Percentiles rank a stretch among this genome's conserved stretches.
Evolutionary conservation across 2,329 filamentous ascomycete genomes (phyloP).

Genomic region (Neopestalotiopsis clavispora): DNA sequence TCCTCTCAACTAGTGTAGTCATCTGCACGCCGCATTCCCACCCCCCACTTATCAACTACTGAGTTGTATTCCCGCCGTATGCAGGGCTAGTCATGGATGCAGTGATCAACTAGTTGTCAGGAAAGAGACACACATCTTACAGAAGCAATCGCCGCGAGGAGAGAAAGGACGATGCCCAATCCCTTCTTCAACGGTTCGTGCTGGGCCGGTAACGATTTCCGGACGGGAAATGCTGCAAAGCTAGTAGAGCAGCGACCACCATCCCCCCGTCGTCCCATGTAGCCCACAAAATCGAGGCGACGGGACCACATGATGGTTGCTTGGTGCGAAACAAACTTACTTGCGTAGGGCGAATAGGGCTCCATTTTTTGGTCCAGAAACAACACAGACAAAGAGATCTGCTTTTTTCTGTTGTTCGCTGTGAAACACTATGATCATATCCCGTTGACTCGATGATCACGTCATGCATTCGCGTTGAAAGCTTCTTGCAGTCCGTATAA

Average conservation of each 20-base stretch:
- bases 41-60: not conserved
- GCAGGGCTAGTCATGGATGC: conserved; percentile 10
- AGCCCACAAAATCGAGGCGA: not conserved
- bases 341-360: not conserved
- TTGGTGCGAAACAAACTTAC: not conserved
- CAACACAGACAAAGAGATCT: conserved; percentile 7
- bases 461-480: conserved; percentile 6
- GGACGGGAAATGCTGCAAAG: not conserved
- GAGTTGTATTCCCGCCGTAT: conserved; percentile 2
- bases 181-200: conserved; percentile 12
- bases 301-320: not conserved
- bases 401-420: conserved; percentile 1
- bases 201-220: not conserved
- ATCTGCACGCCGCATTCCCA: conserved; percentile 18
- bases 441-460: conserved; percentile 20
- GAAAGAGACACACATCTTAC: not conserved
- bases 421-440: conserved; percentile 16
- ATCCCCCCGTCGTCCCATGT: not conserved
- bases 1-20: conserved; percentile 21
- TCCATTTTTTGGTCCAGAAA: conserved; percentile 5
- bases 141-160: not conserved
- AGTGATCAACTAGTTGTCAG: not conserved
- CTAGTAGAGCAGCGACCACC: conserved; percentile 8
- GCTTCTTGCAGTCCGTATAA: not conserved
- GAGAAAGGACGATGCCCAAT: too few species aligned